Base-by-base conservation (phyloP, 2,329 filamentous ascomycete species). In the Neobulgaria alba region DNA sequence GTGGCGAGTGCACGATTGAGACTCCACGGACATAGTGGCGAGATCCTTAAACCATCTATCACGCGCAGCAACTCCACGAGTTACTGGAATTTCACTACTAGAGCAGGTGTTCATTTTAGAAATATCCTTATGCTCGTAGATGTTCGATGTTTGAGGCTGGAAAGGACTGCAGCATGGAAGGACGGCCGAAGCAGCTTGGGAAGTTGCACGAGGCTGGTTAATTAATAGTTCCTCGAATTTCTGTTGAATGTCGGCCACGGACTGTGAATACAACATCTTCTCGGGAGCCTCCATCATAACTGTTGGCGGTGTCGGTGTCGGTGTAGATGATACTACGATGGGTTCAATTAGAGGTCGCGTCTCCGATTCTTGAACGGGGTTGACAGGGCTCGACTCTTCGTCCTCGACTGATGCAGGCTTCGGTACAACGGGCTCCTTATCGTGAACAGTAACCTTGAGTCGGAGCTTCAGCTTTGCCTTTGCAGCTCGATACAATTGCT, bases 401-500 rank as follows among this genome's bases (percentile, higher is more conserved):
- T 76, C 69, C 52, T 79, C 71, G 40, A 73, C 63, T 5, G 69
- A 67, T 31, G 71, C 67, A 29, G 47, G 57, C 39, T 60, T 60
- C 23, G 56, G 52, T 12, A 43, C 38, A 30, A 55, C 47, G 0
- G 54, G 52, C 19, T 63, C 49, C 41, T 64, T 61, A 12, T 61
- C 50, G 45, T 57, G 60, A 23, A 72, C 56, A 12, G 76, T 81
- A 29, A 85, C 82, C 52, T 79, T 85, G 45, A 98, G 76, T 64
- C 92, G 89, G 54, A 98, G 80, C 79, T 96, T 98, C 51, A 89
- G 79, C 73, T 98, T 98, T 29, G 92, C 92, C 71, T 95, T 98
- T 50, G 92, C 92, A 52, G 92, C 92, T 57, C 92, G 83, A 62
- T 92, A 90, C 31, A 98, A 81, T 61, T 95, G 92, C 71, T 95